phyloP scores from a whole-genome alignment of 140 eudicot species.

The Senecio squalidus region DNA sequence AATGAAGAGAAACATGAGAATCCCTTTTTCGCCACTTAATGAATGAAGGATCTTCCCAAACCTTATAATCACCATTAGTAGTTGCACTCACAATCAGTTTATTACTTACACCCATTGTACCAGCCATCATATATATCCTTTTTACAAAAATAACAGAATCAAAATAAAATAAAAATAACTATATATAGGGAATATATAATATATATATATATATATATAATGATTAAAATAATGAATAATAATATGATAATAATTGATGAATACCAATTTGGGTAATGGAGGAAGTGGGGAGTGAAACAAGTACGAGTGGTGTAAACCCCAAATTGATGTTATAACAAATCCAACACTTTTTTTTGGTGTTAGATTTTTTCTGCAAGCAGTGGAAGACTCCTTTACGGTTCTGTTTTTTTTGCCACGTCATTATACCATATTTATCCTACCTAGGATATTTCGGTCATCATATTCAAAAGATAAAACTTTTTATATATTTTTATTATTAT shows the following conservation, averaged over 20 bases:
- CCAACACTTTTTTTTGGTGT: neutral
- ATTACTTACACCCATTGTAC: slow-evolving; percentile 24
- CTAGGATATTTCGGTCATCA: neutral
- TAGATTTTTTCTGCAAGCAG: slow-evolving; percentile 15
- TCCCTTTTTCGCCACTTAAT: slow-evolving; percentile 95
- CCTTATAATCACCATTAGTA: slow-evolving; percentile 37
- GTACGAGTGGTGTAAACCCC: slow-evolving; percentile 31
- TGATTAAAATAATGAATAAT: neutral
- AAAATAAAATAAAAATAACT: neutral
- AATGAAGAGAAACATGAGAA: slow-evolving; percentile 79
- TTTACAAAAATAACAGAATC: neutral
- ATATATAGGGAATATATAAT: neutral
- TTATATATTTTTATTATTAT: neutral
- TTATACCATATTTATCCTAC: slow-evolving; percentile 10
- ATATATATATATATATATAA: neutral
- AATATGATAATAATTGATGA: neutral
- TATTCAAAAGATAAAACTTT: neutral
- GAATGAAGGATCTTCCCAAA: slow-evolving; percentile 87
- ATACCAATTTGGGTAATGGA: slow-evolving; percentile 27
- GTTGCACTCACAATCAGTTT: slow-evolving; percentile 21
- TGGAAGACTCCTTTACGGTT: slow-evolving; percentile 18
- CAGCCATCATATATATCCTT: slow-evolving; percentile 18
- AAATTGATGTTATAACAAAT: slow-evolving; percentile 17
- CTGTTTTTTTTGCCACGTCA: slow-evolving; percentile 32
- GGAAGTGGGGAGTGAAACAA: slow-evolving; percentile 14